Percentiles rank a stretch among this genome's conserved stretches.
These are phyloP conservation scores for Ophioceras dolichostomum DNA, from an alignment of 2,329 filamentous ascomycete species.

Conservation along the genomic window DNA sequence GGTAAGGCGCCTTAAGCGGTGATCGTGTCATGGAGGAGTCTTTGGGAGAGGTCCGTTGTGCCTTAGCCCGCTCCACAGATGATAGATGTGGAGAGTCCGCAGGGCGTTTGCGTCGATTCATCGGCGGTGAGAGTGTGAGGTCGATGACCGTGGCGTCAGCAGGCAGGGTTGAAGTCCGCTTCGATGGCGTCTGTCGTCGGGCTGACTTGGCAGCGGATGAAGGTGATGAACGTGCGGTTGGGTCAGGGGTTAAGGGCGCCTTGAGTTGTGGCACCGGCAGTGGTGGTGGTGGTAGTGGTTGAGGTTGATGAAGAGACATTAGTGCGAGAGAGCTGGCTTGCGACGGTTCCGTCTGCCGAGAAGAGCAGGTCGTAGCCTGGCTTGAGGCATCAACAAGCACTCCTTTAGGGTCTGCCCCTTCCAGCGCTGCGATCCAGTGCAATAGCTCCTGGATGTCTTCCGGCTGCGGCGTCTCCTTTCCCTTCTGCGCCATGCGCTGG, in stretches of 20 bases:
- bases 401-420: constrained; percentile 36
- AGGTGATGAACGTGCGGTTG: too few species aligned
- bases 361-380: constrained; percentile 27
- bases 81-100: too few species aligned
- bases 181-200: neutral
- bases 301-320: too few species aligned
- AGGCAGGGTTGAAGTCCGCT: neutral
- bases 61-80: too few species aligned
- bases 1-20: too few species aligned
- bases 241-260: too few species aligned
- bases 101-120: neutral
- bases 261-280: too few species aligned
- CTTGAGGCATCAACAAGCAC: constrained; percentile 28
- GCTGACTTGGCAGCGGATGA: neutral
- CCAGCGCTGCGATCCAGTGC: constrained; percentile 49
- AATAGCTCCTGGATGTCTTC: constrained; percentile 49
- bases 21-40: too few species aligned
- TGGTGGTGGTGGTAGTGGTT: too few species aligned
- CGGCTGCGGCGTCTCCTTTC: constrained; percentile 32
- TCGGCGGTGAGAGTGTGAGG: neutral
- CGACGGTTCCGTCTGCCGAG: constrained; percentile 1
- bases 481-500: constrained; percentile 46
- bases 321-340: neutral
- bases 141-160: neutral
- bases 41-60: too few species aligned